Conservation (phyloP, 768 basidiomycete genomes). For the Lentinus brumalis region DNA sequence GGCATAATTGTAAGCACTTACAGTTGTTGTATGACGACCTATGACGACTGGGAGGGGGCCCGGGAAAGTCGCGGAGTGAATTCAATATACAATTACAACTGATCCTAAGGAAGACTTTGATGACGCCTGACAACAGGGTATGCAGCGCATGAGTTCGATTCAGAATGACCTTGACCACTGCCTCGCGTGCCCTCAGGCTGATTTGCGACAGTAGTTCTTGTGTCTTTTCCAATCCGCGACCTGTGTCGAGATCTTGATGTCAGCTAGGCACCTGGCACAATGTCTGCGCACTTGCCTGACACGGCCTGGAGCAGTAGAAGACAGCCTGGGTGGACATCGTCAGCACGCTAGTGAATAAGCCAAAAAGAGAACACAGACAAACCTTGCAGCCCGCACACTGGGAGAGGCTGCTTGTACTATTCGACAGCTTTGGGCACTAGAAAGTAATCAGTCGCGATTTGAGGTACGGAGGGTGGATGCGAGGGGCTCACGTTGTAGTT, state of each 20-base stretch:
- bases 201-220: constrained; percentile 30
- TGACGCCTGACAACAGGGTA: too few relatives aligned
- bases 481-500: constrained; percentile 28
- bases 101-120: too few relatives aligned
- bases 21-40: too few relatives aligned
- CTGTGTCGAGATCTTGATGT: constrained; percentile 9
- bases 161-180: neutral
- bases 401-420: neutral
- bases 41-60: too few relatives aligned
- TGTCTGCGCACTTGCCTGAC: constrained; percentile 3
- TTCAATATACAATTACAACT: too few relatives aligned
- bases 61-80: too few relatives aligned
- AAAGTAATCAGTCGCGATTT: neutral
- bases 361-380: neutral
- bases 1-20: too few relatives aligned
- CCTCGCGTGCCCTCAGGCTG: neutral
- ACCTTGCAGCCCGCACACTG: constrained; percentile 13
- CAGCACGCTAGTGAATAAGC: neutral
- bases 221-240: constrained; percentile 34
- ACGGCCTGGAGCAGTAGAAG: constrained; percentile 10
- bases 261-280: neutral
- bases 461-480: neutral
- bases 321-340: neutral
- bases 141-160: neutral
- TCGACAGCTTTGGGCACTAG: constrained; percentile 2